A percentile compares a stretch with the other conserved stretches of the same genome.
Conservation (phyloP, 768 basidiomycete species). For the Mycena rebaudengoi region DNA sequence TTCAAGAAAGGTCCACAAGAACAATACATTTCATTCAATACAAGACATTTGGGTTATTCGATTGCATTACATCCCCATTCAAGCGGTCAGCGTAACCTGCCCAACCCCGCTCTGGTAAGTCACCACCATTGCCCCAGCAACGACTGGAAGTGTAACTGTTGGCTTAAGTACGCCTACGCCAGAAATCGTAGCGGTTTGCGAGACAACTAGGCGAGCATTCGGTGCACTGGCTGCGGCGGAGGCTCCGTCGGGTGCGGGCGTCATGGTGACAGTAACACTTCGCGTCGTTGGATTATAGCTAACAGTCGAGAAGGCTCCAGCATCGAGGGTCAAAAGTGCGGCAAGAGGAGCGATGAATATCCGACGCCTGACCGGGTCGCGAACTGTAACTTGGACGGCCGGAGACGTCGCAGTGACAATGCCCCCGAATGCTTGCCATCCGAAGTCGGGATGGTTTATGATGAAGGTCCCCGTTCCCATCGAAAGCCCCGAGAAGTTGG, state of each 20-base stretch:
- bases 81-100: constrained; percentile 40
- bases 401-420: constrained; percentile 51
- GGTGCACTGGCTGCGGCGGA: constrained; percentile 54
- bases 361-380: constrained; percentile 57
- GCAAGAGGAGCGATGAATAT: constrained; percentile 62
- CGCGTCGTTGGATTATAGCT: constrained; percentile 48
- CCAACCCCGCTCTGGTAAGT: constrained; percentile 51
- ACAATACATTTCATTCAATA: too few species aligned
- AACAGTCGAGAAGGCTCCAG: constrained; percentile 58
- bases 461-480: constrained; percentile 59
- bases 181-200: constrained; percentile 49
- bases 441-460: constrained; percentile 62
- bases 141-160: constrained; percentile 42
- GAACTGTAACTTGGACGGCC: constrained; percentile 51
- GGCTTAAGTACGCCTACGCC: constrained; percentile 52
- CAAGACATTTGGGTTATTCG: too few species aligned
- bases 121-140: constrained; percentile 58
- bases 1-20: too few species aligned
- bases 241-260: constrained; percentile 48
- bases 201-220: constrained; percentile 53
- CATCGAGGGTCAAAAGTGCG: constrained; percentile 54
- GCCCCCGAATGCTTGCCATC: constrained; percentile 70
- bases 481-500: constrained; percentile 63
- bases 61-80: too few species aligned
- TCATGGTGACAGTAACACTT: constrained; percentile 51